Percentiles rank a stretch among this genome's conserved stretches.
phyloP scores from a whole-genome alignment of 768 basidiomycete genomes.

The Terana coerulea region DNA sequence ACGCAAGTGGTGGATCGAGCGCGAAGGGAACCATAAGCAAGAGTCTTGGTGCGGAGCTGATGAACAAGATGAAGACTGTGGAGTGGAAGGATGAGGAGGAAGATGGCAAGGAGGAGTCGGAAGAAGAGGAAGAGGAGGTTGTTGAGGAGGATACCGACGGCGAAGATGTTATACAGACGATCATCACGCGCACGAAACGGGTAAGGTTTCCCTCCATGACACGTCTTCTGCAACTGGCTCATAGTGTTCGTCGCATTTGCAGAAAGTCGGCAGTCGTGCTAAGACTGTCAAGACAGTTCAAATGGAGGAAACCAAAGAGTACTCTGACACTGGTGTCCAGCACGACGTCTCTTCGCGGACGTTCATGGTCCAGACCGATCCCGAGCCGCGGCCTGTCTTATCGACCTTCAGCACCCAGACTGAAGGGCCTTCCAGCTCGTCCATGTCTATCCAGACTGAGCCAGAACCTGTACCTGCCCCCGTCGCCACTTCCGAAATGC shows the following conservation, averaged over 20 bases:
- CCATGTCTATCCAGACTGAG: constrained; percentile 38
- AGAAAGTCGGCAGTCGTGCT: constrained; percentile 69
- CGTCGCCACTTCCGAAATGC: constrained; percentile 36
- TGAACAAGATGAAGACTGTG: constrained; percentile 52
- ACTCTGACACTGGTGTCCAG: constrained; percentile 70
- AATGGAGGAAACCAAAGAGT: constrained; percentile 67
- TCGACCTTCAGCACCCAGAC: constrained; percentile 57
- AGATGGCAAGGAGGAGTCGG: constrained; percentile 25
- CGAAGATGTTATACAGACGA: constrained; percentile 81
- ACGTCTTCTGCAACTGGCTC: background rate
- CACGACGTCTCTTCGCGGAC: constrained; percentile 45
- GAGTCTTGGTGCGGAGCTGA: constrained; percentile 70
- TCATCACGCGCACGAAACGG: constrained; percentile 81
- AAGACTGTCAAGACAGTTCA: constrained; percentile 42
- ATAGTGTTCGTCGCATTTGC: constrained; percentile 12
- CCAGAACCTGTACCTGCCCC: constrained; percentile 27
- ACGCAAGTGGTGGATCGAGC: constrained; percentile 44
- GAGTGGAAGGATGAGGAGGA: constrained; percentile 33
- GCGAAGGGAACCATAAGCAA: constrained; percentile 59
- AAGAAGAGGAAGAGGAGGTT: constrained; percentile 32
- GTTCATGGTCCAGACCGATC: constrained; percentile 59
- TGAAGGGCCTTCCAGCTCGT: constrained; percentile 28
- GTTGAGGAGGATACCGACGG: constrained; percentile 56
- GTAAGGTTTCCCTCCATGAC: constrained; percentile 29
- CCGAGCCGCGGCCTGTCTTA: constrained; percentile 44